phyloP scores from a whole-genome alignment of 164 flowering plant species.

The Macadamia tetraphylla region DNA sequence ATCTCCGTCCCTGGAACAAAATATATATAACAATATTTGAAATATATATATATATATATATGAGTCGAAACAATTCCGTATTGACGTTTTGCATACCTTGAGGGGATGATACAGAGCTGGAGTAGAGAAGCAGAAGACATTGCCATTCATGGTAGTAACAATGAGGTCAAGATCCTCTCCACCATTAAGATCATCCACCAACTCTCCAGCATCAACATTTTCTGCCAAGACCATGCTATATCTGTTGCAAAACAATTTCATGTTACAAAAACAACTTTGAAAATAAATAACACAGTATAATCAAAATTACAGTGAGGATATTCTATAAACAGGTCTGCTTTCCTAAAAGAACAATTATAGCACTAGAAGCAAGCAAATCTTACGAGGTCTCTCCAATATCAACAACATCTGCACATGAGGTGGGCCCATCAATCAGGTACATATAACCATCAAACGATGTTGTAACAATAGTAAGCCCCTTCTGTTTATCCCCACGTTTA shows the following conservation, averaged over 20 bases:
- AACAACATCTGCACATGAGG: conserved; percentile 96
- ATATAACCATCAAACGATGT: conserved; percentile 97
- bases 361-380: conserved; percentile 20
- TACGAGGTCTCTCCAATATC: conserved; percentile 99
- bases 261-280: conserved; percentile 1
- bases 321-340: too few species aligned
- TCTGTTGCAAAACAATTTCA: conserved; percentile 34
- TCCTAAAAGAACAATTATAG: background rate
- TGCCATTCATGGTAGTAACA: conserved; percentile 98
- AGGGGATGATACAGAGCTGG: conserved; percentile 89
- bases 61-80: background rate
- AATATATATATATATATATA: too few species aligned
- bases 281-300: background rate
- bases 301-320: background rate
- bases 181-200: conserved; percentile 97
- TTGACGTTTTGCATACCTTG: conserved; percentile 44
- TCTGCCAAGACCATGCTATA: conserved; percentile 99
- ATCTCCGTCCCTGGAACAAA: conserved; percentile 78
- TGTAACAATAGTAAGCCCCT: conserved; percentile 85
- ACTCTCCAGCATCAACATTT: conserved; percentile 95
- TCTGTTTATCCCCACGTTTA: conserved; percentile 72
- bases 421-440: conserved; percentile 92
- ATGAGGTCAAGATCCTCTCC: conserved; percentile 98
- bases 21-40: background rate
- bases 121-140: conserved; percentile 98